A percentile compares a stretch with the other conserved stretches of the same genome.
Conservation (phyloP, 23 red algal genomes). For the Gracilaria gracilis region DNA sequence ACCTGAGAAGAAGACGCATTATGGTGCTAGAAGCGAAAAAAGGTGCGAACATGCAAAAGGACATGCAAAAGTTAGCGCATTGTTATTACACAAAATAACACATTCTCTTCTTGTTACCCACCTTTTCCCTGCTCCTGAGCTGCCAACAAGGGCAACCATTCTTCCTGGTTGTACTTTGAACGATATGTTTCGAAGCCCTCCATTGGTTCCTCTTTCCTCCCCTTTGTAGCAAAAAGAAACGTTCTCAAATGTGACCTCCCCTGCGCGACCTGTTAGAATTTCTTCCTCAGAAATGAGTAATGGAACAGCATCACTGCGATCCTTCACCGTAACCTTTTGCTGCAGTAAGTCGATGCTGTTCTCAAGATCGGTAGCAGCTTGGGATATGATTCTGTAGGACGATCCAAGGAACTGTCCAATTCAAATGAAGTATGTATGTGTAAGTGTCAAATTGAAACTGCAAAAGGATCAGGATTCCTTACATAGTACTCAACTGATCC, state of each 20-base stretch:
- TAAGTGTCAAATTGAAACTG: background rate
- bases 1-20: conserved; percentile 88
- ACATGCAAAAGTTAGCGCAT: conserved; percentile 4
- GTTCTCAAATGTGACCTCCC: conserved; percentile 82
- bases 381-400: conserved; percentile 39
- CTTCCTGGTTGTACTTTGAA: conserved; percentile 85
- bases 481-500: background rate
- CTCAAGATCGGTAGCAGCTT: conserved; percentile 66
- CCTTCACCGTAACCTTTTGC: conserved; percentile 45
- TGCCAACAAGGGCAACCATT: conserved; percentile 86
- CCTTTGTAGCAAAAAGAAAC: conserved; percentile 79
- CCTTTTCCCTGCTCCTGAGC: conserved; percentile 74
- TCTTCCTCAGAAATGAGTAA: conserved; percentile 35
- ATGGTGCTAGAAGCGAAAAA: conserved; percentile 44
- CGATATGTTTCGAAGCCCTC: conserved; percentile 72
- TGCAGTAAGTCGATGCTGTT: conserved; percentile 44
- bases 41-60: background rate
- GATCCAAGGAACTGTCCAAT: conserved; percentile 51
- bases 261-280: conserved; percentile 24
- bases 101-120: background rate
- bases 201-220: conserved; percentile 43
- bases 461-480: background rate
- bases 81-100: background rate
- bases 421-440: background rate
- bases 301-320: conserved; percentile 17